These are phyloP conservation scores for Fragaria nilgerrensis DNA, from an alignment of 306 rosid genomes.

Conservation along the genomic window DNA sequence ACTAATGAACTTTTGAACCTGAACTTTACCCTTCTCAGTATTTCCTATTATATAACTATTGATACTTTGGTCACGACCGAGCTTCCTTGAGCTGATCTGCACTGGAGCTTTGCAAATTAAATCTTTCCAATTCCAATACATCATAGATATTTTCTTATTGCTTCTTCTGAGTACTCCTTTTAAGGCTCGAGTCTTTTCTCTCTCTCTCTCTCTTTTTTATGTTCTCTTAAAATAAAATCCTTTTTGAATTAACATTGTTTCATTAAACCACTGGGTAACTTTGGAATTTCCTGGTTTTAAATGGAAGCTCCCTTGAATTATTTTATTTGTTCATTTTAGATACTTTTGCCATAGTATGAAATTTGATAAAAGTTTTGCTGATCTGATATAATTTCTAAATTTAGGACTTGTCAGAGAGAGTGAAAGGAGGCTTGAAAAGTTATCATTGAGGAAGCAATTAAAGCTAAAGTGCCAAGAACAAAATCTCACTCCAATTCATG, in stretches of 20 bases:
- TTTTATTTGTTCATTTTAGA: neutral
- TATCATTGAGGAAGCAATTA: slow-evolving; percentile 87
- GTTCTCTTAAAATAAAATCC: neutral
- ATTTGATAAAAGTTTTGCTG: slow-evolving; percentile 19
- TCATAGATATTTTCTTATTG: neutral
- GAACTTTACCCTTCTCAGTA: neutral
- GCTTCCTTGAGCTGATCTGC: neutral
- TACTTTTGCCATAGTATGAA: slow-evolving; percentile 7
- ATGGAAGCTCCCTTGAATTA: neutral
- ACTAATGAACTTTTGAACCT: neutral
- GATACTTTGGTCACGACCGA: neutral
- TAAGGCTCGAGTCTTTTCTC: neutral
- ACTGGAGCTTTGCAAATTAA: neutral
- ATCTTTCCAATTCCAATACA: neutral
- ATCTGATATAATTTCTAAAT: slow-evolving; percentile 34
- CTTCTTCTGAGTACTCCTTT: neutral
- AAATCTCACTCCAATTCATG: slow-evolving; percentile 50
- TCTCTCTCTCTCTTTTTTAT: neutral
- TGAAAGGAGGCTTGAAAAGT: slow-evolving; percentile 76
- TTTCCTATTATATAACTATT: neutral
- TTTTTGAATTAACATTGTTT: neutral
- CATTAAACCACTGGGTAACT: neutral
- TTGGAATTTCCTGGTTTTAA: neutral
- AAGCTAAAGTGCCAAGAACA: slow-evolving; percentile 95
- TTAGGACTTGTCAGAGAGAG: slow-evolving; percentile 70